Conservation (phyloP, 345 rosid species). For the Lumnitzera littorea region DNA sequence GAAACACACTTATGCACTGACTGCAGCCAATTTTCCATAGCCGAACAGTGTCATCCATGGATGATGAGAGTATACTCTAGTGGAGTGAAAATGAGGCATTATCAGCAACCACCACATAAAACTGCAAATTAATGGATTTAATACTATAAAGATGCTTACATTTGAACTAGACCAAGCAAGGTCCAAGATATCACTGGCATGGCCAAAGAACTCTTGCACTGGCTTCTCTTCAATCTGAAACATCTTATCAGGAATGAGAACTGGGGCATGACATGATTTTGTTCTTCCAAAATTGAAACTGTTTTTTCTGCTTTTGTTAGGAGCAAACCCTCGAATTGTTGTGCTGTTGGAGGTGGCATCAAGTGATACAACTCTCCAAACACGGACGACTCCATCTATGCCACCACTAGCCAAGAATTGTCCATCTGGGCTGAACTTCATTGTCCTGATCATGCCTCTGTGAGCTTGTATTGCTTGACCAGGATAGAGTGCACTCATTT, state of each 20-base stretch:
- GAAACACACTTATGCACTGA: constrained; percentile 47
- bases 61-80: constrained; percentile 70
- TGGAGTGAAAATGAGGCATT: constrained; percentile 6
- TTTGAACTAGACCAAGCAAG: constrained; percentile 80
- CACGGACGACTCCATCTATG: constrained; percentile 65
- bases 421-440: constrained; percentile 92
- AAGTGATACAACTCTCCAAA: constrained; percentile 53
- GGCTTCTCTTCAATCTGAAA: constrained; percentile 63
- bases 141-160: constrained; percentile 33
- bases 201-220: constrained; percentile 69
- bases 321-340: constrained; percentile 13
- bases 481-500: constrained; percentile 51
- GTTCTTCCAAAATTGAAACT: constrained; percentile 16
- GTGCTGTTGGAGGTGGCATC: constrained; percentile 29
- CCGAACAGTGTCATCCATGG: constrained; percentile 72
- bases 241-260: constrained; percentile 54
- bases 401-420: constrained; percentile 78
- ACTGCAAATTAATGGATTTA: background rate
- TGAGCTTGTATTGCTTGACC: constrained; percentile 75
- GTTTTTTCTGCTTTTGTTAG: constrained; percentile 6
- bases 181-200: constrained; percentile 59
- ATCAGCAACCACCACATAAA: constrained; percentile 1
- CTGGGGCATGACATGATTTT: constrained; percentile 22
- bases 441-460: constrained; percentile 53
- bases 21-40: constrained; percentile 59